These are phyloP conservation scores for Globisporangium middletonii DNA, from an alignment of 352 stramenopile genomes.

Conservation along the genomic window DNA sequence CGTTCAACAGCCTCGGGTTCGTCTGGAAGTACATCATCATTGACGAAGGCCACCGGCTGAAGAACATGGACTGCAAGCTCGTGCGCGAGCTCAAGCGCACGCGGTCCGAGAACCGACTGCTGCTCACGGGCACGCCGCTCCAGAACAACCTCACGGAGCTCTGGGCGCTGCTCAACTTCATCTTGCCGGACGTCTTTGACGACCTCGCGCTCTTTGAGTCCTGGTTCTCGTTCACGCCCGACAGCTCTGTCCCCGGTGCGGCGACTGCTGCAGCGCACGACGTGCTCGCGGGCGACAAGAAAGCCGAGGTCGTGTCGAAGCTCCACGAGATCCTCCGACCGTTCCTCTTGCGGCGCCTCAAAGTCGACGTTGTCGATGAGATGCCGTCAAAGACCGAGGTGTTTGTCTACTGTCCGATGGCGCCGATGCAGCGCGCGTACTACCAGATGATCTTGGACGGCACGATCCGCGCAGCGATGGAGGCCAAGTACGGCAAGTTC, in stretches of 20 bases:
- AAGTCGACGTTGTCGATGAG: slow-evolving; percentile 90
- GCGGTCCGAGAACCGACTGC: slow-evolving; percentile 89
- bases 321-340: slow-evolving; percentile 96
- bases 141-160: slow-evolving; percentile 98
- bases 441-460: slow-evolving; percentile 91
- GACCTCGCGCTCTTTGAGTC: slow-evolving; percentile 97
- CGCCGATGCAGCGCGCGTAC: slow-evolving; percentile 92
- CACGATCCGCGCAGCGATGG: slow-evolving; percentile 83
- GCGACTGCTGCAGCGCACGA: slow-evolving; percentile 70
- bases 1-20: slow-evolving; percentile 53
- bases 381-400: slow-evolving; percentile 97
- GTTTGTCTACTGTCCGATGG: slow-evolving; percentile 96
- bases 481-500: slow-evolving; percentile 69
- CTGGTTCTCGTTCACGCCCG: slow-evolving; percentile 97
- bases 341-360: slow-evolving; percentile 96
- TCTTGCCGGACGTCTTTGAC: slow-evolving; percentile 97
- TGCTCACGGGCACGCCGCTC: slow-evolving; percentile 95
- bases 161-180: slow-evolving; percentile 98
- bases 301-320: slow-evolving; percentile 93
- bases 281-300: slow-evolving; percentile 90
- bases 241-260: slow-evolving; percentile 37
- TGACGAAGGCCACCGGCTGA: slow-evolving; percentile 97
- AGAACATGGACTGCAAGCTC: slow-evolving; percentile 96
- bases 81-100: slow-evolving; percentile 93
- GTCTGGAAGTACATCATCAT: slow-evolving; percentile 96